Conservation (phyloP, 768 basidiomycete genomes). For the Podaxis sp. region DNA sequence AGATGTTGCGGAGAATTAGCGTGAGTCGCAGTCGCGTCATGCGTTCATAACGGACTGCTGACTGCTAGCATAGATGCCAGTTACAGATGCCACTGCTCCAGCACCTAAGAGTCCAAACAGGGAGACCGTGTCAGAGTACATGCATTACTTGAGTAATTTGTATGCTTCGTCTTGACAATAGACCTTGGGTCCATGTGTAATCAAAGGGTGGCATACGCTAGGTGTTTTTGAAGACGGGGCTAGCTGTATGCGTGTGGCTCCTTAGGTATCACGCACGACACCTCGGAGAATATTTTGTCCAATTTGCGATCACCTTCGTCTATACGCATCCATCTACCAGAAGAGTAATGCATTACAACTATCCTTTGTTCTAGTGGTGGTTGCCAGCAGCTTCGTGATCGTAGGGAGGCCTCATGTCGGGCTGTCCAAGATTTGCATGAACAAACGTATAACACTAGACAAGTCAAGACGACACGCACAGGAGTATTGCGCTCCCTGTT, state of each 20-base stretch:
- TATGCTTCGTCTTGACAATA: not conserved
- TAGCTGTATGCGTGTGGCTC: not conserved
- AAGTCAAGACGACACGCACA: constrained; percentile 43
- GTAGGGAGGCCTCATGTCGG: constrained; percentile 60
- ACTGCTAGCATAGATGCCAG: not conserved
- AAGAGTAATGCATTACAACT: not conserved
- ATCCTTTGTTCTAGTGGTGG: constrained; percentile 30
- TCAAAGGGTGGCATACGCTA: not conserved
- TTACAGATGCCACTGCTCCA: not conserved
- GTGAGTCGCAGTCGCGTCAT: not conserved
- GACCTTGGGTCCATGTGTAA: not conserved
- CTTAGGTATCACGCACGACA: not conserved
- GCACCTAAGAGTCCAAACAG: not conserved
- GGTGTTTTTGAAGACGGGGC: not conserved
- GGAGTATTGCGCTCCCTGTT: constrained; percentile 79
- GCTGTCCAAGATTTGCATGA: constrained; percentile 38
- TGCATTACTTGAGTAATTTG: constrained; percentile 5
- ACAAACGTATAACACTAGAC: constrained; percentile 4
- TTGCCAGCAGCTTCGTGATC: constrained; percentile 51
- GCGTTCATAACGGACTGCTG: not conserved
- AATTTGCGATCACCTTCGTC: not conserved
- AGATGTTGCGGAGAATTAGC: constrained; percentile 2
- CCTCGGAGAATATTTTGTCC: not conserved
- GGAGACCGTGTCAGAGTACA: constrained; percentile 4
- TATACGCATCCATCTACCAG: not conserved